Evolutionary conservation across 2,329 filamentous ascomycete genomes (phyloP), one percentile per base, ranked within the genome.

Genomic region (Beauveria varroae): DNA sequence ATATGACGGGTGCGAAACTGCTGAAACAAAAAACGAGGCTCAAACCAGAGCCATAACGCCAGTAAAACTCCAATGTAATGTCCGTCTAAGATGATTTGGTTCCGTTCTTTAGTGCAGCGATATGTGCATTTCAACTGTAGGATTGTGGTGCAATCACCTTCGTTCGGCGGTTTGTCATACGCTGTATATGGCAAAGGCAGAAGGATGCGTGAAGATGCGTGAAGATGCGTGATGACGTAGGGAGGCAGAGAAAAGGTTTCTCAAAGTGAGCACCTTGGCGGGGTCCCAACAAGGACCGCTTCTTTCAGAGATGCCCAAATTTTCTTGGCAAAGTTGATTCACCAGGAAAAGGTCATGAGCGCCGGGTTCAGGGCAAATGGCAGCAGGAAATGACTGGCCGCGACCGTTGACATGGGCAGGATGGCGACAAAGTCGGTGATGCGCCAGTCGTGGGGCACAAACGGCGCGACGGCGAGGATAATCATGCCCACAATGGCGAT

Each of bases 271-370:
- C 10, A 20, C 5, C 14, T 37, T 37, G 49, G 24, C 24, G 22
- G 24, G 22, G 47, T 12, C 26, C 2, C 49, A 20, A n/a, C 16
- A n/a, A 51, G 14, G 12, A 34, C 12, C 49, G 3, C 43, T 8
- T 43, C 18, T 43, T 20, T 3, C 14, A 20, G 8, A 1, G 3
- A 10, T 50, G 47, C 22, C 26, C 22, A 5, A 26, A 12, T 46
- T 47, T 26, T 47, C 44, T 22, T 6, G 22, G 44, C 4, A 26
- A 16, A 8, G 14, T 5, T 47, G 44, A 3, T 64, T 70, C 83
- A 91, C 85, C 86, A 91, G 10, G 87, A 89, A 72, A 91, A 91
- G 0, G 86, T 89, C 87, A 91, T 91, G 67, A 91, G 77, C 22
- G 87, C 88, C n/a, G 88, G 89, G 73, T 92, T 92, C 54, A 93